Evolutionary conservation across 208 protist species (phyloP), one percentile per base, ranked within the genome.

Genomic region (Endotrypanum monterogeii): DNA sequence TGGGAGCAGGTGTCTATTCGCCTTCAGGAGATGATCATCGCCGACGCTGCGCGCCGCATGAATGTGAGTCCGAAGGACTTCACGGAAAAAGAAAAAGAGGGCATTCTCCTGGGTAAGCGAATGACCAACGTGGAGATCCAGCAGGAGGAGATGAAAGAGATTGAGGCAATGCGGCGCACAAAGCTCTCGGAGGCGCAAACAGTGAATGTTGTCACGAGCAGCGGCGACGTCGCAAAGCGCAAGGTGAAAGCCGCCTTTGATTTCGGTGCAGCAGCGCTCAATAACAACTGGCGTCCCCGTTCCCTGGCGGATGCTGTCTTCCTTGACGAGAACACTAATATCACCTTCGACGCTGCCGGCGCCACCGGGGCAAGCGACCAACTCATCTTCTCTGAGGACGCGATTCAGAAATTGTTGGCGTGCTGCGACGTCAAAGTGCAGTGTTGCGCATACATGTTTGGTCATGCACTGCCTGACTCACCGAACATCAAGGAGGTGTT

Each of bases 61-160:
- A 99, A 99, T 86, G 99, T 99, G 20, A 99, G 99, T 82, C 97
- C 99, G 23, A 95, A 97, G 8, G 96, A 98, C 54, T 97, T 99
- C 37, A 99, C 99, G 7, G 98, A 99, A 87, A 98, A 96, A 55
- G 99, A 99, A 84, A 99, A 99, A 84, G 88, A 99, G 75, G 99
- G 99, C 84, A 99, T 99, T 85, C 99, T 99, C 80, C 89, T 99
- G 9, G 99, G 99, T 68, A 99, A 99, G 92, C 96, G 99, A 77
- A 99, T 99, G 83, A 91, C 96, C 20, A 98, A 99, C 48, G 96
- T 99, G 41, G 98, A 98, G 60, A 91, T 99, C 79, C 98, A 99
- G 89, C 89, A 99, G 67, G 98, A 99, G 87, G 93, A 99, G 91
- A 99, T 99, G 61, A 99, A 98, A 58, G 98, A 99, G 73, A 98